These are phyloP conservation scores for Gonapodya sp. DNA, from an alignment of 192 early-diverging fungal species.

Conservation along the genomic window DNA sequence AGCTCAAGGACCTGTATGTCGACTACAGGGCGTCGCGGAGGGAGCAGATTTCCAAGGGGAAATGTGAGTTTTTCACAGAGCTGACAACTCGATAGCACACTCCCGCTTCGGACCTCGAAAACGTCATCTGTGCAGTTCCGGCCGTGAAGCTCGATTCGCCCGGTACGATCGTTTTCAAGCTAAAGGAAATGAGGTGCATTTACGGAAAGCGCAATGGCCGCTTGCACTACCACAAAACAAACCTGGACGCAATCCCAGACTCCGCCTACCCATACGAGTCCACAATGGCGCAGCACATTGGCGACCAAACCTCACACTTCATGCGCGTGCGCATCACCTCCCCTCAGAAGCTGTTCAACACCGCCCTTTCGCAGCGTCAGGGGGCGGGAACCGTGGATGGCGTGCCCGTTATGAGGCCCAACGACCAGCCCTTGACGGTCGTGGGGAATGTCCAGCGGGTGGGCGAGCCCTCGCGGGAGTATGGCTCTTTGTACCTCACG, in stretches of 20 bases:
- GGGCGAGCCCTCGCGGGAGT: neutral
- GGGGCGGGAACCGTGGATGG: neutral
- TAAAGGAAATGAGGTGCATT: neutral
- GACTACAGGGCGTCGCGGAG: neutral
- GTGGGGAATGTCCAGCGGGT: neutral
- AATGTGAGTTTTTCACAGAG: neutral
- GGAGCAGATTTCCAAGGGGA: neutral
- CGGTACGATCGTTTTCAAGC: neutral
- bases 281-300: neutral
- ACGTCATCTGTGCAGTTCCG: neutral
- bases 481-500: neutral
- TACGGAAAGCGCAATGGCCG: neutral
- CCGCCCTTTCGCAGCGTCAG: neutral
- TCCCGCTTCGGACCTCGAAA: neutral
- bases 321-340: neutral
- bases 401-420: neutral
- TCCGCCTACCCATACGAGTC: slow-evolving; percentile 1
- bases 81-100: neutral
- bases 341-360: slow-evolving; percentile 1
- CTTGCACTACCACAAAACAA: neutral
- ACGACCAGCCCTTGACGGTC: neutral
- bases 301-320: neutral
- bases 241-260: neutral
- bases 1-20: slow-evolving; percentile 1
- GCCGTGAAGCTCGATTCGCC: neutral